Evolutionary conservation across 352 stramenopile genomes (phyloP).

Genomic region (Phytophthora citricola): DNA sequence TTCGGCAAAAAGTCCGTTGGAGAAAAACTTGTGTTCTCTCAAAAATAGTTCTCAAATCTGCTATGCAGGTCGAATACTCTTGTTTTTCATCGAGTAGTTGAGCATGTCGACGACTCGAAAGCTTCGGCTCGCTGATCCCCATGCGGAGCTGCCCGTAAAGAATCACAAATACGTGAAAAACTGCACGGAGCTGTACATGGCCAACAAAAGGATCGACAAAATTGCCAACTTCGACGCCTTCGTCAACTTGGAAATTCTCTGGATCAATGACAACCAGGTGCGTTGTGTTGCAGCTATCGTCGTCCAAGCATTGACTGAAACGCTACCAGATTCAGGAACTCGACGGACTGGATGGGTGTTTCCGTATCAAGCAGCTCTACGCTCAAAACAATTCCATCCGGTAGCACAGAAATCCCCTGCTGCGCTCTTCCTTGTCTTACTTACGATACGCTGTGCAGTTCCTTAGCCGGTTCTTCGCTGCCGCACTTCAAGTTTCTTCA

Average conservation of each 20-base stretch:
- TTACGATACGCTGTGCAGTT: slow-evolving; percentile 26
- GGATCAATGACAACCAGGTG: slow-evolving; percentile 90
- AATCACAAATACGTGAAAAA: slow-evolving; percentile 93
- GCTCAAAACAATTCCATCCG: slow-evolving; percentile 87
- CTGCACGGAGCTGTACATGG: slow-evolving; percentile 89
- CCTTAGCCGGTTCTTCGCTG: slow-evolving; percentile 56
- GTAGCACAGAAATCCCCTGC: slow-evolving; percentile 11
- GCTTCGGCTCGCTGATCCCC: slow-evolving; percentile 65
- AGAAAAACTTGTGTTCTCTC: slow-evolving; percentile 2
- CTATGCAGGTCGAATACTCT: background rate
- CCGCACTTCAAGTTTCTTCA: slow-evolving; percentile 82
- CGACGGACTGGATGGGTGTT: slow-evolving; percentile 78
- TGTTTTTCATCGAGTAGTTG: background rate
- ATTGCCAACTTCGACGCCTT: slow-evolving; percentile 88
- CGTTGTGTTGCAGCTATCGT: background rate
- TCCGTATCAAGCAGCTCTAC: slow-evolving; percentile 91
- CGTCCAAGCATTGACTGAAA: background rate
- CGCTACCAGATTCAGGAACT: slow-evolving; percentile 57
- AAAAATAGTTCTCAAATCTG: slow-evolving; percentile 29
- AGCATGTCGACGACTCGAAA: slow-evolving; percentile 25
- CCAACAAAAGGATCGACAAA: slow-evolving; percentile 77
- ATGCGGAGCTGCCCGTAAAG: slow-evolving; percentile 82
- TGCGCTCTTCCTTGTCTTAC: background rate
- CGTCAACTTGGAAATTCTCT: slow-evolving; percentile 90
- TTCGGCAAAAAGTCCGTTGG: slow-evolving; percentile 14